These are phyloP conservation scores for Chrysoporthe cubensis DNA, from an alignment of 2,329 filamentous ascomycete species.

Conservation along the genomic window DNA sequence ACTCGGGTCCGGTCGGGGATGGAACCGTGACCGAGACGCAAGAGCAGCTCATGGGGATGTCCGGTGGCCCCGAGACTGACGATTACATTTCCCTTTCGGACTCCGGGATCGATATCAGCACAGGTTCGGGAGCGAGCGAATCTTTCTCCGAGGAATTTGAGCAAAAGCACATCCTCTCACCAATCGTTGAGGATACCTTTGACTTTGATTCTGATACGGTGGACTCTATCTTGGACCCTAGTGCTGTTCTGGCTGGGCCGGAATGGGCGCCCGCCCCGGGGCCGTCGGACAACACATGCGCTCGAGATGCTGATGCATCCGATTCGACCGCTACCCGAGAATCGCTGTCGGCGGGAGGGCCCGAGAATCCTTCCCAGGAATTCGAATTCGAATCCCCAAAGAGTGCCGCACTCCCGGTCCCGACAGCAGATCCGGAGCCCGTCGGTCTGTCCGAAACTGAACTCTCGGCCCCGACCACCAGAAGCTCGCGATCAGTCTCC, in stretches of 20 bases:
- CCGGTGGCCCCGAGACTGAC: conserved; percentile 9
- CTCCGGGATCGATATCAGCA: conserved; percentile 1
- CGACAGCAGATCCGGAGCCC: neutral
- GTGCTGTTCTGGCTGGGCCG: neutral
- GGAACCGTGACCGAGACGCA: neutral
- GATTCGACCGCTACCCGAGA: neutral
- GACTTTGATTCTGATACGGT: neutral
- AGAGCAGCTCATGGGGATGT: neutral
- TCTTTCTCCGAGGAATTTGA: neutral
- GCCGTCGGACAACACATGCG: neutral
- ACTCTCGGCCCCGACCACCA: neutral
- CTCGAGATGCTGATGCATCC: neutral
- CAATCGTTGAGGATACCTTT: neutral
- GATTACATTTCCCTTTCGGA: conserved; percentile 3
- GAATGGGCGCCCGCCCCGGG: conserved; percentile 7
- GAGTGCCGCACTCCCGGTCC: neutral
- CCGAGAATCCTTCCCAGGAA: neutral
- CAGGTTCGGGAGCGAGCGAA: conserved; percentile 4
- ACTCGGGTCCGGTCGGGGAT: conserved; percentile 1
- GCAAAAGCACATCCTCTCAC: neutral
- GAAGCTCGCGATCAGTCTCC: neutral
- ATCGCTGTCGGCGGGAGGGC: neutral
- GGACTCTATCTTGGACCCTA: neutral
- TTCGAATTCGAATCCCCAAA: neutral
- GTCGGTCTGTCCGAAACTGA: neutral